Percentiles rank a stretch among this genome's conserved stretches.
These are phyloP conservation scores for Tagetes erecta DNA, from an alignment of 129 eudicot genomes.

Conservation along the genomic window DNA sequence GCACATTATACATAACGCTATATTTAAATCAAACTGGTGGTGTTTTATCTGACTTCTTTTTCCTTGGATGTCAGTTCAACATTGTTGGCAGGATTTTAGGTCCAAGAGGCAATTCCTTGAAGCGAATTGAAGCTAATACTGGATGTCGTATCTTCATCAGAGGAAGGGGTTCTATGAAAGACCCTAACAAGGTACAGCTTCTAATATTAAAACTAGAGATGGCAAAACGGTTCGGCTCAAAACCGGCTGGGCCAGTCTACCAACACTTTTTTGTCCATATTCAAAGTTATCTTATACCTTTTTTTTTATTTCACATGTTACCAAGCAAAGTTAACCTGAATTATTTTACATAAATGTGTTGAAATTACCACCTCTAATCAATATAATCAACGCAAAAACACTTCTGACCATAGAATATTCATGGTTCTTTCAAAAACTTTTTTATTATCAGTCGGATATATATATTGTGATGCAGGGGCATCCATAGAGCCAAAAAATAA, in stretches of 20 bases:
- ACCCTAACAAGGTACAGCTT: constrained; percentile 53
- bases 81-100: constrained; percentile 77
- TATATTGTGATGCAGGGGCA: not conserved
- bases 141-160: constrained; percentile 79
- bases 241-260: not conserved
- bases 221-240: not conserved
- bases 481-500: no score
- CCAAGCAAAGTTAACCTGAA: not conserved
- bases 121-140: constrained; percentile 74
- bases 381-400: not conserved
- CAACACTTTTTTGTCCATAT: not conserved
- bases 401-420: not conserved
- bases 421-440: not conserved
- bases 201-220: not conserved
- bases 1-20: not conserved
- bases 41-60: not conserved
- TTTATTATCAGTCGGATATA: not conserved
- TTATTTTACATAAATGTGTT: not conserved
- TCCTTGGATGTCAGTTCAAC: constrained; percentile 45
- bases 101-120: constrained; percentile 79
- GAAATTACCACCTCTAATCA: not conserved
- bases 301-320: not conserved
- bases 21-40: constrained; percentile 8
- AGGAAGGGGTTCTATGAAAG: constrained; percentile 81
- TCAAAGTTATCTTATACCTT: not conserved